Evolutionary conservation across 345 rosid genomes (phyloP).

Genomic region (Citrus inodora): DNA sequence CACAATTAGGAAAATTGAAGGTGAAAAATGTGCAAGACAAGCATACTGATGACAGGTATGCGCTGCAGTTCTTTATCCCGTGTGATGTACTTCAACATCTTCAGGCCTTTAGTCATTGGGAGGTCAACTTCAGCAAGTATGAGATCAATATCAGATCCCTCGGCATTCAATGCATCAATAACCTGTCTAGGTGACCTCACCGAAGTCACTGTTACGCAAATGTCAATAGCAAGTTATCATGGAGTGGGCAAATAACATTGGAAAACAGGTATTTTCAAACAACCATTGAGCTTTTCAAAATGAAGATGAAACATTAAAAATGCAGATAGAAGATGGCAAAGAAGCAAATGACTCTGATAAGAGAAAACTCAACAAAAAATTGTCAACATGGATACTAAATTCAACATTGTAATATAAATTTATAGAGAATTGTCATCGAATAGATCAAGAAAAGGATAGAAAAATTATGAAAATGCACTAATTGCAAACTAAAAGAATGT

Average conservation of each 20-base stretch:
- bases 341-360: not conserved
- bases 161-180: slow-evolving; percentile 91
- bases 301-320: not conserved
- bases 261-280: slow-evolving; percentile 1
- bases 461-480: not conserved
- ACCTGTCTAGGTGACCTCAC: slow-evolving; percentile 95
- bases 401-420: not conserved
- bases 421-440: not conserved
- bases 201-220: slow-evolving; percentile 62
- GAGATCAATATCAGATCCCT: slow-evolving; percentile 91
- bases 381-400: not conserved
- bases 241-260: not conserved
- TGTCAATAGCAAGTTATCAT: slow-evolving; percentile 7
- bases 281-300: not conserved
- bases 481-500: not conserved
- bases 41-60: slow-evolving; percentile 97
- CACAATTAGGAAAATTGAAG: not conserved
- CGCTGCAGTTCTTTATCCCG: slow-evolving; percentile 77
- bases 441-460: not conserved
- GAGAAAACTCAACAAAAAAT: not conserved
- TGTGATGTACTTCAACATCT: slow-evolving; percentile 86
- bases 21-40: slow-evolving; percentile 4
- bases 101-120: slow-evolving; percentile 93
- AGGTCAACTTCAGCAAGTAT: slow-evolving; percentile 96
- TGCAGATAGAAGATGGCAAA: not conserved